A percentile compares a stretch with the other conserved stretches of the same genome.
phyloP scores from a whole-genome alignment of 257 asterid species.

The Lavandula angustifolia region DNA sequence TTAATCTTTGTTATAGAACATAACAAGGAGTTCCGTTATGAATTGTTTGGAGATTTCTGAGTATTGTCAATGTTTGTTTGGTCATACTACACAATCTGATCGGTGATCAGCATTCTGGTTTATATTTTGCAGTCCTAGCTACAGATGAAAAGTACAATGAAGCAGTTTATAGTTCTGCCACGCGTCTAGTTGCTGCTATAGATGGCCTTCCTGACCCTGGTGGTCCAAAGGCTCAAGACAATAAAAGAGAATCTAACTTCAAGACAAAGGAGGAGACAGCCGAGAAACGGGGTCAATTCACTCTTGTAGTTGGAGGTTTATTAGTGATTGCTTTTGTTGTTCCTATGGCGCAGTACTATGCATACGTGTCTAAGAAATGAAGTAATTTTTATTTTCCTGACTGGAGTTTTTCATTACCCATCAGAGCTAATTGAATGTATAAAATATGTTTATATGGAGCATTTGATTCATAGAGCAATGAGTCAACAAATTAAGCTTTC shows the following conservation, averaged over 20 bases:
- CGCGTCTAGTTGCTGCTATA: slow-evolving; percentile 79
- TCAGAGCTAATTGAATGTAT: slow-evolving; percentile 52
- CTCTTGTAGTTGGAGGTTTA: slow-evolving; percentile 96
- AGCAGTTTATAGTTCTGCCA: slow-evolving; percentile 73
- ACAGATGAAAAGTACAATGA: slow-evolving; percentile 95
- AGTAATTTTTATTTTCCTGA: slow-evolving; percentile 22
- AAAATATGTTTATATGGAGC: slow-evolving; percentile 36
- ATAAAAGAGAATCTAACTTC: slow-evolving; percentile 92
- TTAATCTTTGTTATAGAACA: too few relatives aligned
- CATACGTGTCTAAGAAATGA: slow-evolving; percentile 91
- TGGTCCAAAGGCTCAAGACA: slow-evolving; percentile 72
- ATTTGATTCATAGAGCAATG: slow-evolving; percentile 29
- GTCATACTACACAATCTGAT: slow-evolving; percentile 18
- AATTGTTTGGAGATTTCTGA: not conserved
- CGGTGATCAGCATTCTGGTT: slow-evolving; percentile 9
- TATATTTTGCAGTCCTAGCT: slow-evolving; percentile 67
- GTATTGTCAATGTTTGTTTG: not conserved
- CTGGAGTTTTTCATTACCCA: slow-evolving; percentile 22
- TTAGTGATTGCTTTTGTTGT: slow-evolving; percentile 97
- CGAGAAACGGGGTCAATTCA: slow-evolving; percentile 92
- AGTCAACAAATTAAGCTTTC: slow-evolving; percentile 23
- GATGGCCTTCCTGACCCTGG: slow-evolving; percentile 99
- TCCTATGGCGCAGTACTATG: slow-evolving; percentile 98
- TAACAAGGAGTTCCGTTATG: not conserved
- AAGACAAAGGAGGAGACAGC: slow-evolving; percentile 91